Base-by-base conservation (phyloP, 2,329 filamentous ascomycete genomes). In the Meredithiella fracta region DNA sequence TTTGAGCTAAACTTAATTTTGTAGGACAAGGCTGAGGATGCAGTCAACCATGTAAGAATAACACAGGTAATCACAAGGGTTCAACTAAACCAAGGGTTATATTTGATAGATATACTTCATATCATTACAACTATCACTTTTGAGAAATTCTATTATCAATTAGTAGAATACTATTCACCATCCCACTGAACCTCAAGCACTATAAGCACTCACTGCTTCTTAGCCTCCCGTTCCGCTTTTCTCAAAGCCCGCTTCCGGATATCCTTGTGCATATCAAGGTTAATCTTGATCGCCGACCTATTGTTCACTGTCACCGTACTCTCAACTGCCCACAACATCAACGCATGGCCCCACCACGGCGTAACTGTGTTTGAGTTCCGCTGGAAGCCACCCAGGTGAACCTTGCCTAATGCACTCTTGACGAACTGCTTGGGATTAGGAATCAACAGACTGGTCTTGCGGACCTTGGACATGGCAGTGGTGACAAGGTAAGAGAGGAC, bases 391-490 rank as follows among this genome's bases (percentile, higher is more conserved):
- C 87, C 86, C 56, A 78, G 79, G 51, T 91, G 91, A 63, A 98
- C 77, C 74, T 92, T 95, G 60, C 77, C 72, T 58, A 98, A 72
- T 0, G 85, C 80, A 5, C 86, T 74, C 63, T 78, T 79, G 57
- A 98, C 92, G 67, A 97, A 97, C 55, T 76, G 73, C 67, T 83
- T 84, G 14, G 91, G 85, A 58, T 77, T 88, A 8, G 92, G 92
- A 49, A 97, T 85, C 57, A 89, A 72, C 49, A 82, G 69, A 60
- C 79, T 91, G 0, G 88, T 73, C 57, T 83, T 84, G 64, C 87
- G 84, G 63, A 98, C 81, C 77, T 98, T 98, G 70, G 85, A 91
- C 92, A 98, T 98, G 65, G 91, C 88, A 1, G 87, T 91, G 3
- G 89, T 94, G 64, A 98, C 86, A 51, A 98, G 80, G 68, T 98